These are phyloP conservation scores for Tympanopsis confertula DNA, from an alignment of 2,329 filamentous ascomycete species.

Conservation along the genomic window DNA sequence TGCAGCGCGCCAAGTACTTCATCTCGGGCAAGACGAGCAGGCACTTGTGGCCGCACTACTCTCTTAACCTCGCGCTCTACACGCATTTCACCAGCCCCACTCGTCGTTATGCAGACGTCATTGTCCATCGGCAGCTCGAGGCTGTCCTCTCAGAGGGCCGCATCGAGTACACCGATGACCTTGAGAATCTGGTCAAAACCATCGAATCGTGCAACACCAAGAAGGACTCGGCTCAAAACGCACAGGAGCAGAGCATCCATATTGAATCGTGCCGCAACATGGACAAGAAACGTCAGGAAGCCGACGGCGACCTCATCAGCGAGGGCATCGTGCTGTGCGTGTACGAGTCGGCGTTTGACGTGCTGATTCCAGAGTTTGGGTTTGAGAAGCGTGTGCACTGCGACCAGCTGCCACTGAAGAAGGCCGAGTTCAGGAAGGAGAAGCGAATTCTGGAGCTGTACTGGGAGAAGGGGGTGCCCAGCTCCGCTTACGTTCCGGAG, in stretches of 20 bases:
- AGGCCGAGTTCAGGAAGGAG: slow-evolving; percentile 96
- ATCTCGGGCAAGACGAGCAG: slow-evolving; percentile 69
- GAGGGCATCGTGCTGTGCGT: slow-evolving; percentile 95
- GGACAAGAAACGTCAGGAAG: slow-evolving; percentile 79
- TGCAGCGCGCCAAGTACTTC: slow-evolving; percentile 93
- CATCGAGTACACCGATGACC: slow-evolving; percentile 76
- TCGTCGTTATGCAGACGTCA: slow-evolving; percentile 83
- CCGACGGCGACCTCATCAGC: slow-evolving; percentile 81
- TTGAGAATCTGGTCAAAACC: slow-evolving; percentile 80
- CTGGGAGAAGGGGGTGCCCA: slow-evolving; percentile 98
- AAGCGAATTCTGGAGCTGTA: slow-evolving; percentile 89
- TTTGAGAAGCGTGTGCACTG: slow-evolving; percentile 99
- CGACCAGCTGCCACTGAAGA: slow-evolving; percentile 93
- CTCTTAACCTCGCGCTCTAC: slow-evolving; percentile 83
- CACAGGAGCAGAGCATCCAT: slow-evolving; percentile 96
- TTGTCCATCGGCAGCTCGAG: slow-evolving; percentile 92
- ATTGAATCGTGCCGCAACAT: slow-evolving; percentile 94
- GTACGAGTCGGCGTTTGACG: slow-evolving; percentile 96
- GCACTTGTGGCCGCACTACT: slow-evolving; percentile 77
- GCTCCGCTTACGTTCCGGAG: slow-evolving; percentile 89
- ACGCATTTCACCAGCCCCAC: slow-evolving; percentile 96
- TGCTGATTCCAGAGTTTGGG: slow-evolving; percentile 93
- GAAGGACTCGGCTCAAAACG: slow-evolving; percentile 95
- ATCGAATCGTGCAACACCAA: slow-evolving; percentile 95
- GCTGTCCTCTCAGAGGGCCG: slow-evolving; percentile 70